phyloP scores from a whole-genome alignment of 176 grass and related monocot genomes.

The Cenchrus fungigraminus region DNA sequence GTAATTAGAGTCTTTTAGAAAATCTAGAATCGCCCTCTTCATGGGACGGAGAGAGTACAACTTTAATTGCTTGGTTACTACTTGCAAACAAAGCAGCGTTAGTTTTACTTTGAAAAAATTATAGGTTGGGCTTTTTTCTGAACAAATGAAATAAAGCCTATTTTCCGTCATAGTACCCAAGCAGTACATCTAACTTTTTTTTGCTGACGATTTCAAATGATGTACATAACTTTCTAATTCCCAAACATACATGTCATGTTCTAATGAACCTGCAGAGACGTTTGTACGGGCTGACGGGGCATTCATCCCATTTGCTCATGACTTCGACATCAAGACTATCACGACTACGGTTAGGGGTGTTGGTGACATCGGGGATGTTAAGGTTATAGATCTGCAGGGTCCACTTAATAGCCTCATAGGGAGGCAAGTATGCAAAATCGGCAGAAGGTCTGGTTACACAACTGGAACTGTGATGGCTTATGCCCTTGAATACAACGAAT shows the following conservation, averaged over 20 bases:
- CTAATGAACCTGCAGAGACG: conserved; percentile 79
- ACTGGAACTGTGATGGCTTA: conserved; percentile 93
- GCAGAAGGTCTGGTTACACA: conserved; percentile 92
- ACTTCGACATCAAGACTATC: conserved; percentile 80
- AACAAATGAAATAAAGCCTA: conserved; percentile 1
- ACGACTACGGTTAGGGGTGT: conserved; percentile 83
- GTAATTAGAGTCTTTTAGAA: too few species aligned
- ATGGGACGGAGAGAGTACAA: too few species aligned
- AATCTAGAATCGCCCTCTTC: too few species aligned
- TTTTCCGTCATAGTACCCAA: background rate
- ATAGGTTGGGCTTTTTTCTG: background rate
- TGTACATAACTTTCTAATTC: conserved; percentile 47
- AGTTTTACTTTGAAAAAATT: background rate
- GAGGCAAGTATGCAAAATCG: conserved; percentile 82
- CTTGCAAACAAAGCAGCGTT: background rate
- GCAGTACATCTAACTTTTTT: background rate
- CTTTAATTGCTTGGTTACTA: background rate
- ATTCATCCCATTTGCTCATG: conserved; percentile 90
- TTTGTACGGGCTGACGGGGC: conserved; percentile 96
- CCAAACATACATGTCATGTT: conserved; percentile 54
- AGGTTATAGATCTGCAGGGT: conserved; percentile 85
- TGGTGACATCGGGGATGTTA: conserved; percentile 80
- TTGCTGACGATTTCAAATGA: conserved; percentile 27
- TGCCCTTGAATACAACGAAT: conserved; percentile 67
- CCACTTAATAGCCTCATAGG: conserved; percentile 85